These are phyloP conservation scores for Phlebiopsis flavidoalba DNA, from an alignment of 768 basidiomycete species.

Conservation along the genomic window DNA sequence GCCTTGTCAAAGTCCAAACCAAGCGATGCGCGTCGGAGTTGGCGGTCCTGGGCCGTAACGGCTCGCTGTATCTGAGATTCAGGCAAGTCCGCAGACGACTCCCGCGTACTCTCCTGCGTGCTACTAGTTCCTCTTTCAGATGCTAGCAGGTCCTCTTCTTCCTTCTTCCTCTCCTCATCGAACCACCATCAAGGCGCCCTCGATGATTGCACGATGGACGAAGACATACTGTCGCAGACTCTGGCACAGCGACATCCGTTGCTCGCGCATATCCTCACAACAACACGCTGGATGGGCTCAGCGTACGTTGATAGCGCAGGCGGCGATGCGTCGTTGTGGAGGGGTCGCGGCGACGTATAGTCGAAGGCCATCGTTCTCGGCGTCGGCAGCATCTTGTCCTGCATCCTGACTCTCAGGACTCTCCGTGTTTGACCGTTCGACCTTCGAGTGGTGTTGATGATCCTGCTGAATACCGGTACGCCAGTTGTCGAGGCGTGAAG, in stretches of 20 bases:
- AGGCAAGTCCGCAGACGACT: constrained; percentile 10
- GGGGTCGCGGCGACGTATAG: constrained; percentile 56
- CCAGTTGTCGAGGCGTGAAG: constrained; percentile 20
- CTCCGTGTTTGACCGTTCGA: neutral
- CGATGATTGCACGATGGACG: constrained; percentile 81
- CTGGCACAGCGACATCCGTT: constrained; percentile 95
- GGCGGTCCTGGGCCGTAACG: neutral
- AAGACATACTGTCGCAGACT: constrained; percentile 93
- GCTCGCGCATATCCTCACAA: constrained; percentile 94
- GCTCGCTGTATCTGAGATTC: too few relatives aligned
- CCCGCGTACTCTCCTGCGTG: constrained; percentile 17
- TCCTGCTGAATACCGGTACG: constrained; percentile 16
- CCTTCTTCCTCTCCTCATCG: constrained; percentile 58
- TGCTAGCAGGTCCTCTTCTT: constrained; percentile 21
- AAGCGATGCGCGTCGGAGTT: neutral
- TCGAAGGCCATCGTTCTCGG: constrained; percentile 32
- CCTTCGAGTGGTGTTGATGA: constrained; percentile 2
- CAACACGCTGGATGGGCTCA: constrained; percentile 75
- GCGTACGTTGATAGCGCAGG: constrained; percentile 54
- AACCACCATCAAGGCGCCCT: constrained; percentile 73
- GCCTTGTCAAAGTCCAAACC: neutral
- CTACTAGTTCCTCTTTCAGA: constrained; percentile 7
- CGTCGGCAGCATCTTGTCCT: neutral
- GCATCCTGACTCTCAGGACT: neutral
- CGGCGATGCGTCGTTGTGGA: constrained; percentile 51